These are phyloP conservation scores for Zizania latifolia DNA, from an alignment of 176 grass and related monocot species.

Conservation along the genomic window DNA sequence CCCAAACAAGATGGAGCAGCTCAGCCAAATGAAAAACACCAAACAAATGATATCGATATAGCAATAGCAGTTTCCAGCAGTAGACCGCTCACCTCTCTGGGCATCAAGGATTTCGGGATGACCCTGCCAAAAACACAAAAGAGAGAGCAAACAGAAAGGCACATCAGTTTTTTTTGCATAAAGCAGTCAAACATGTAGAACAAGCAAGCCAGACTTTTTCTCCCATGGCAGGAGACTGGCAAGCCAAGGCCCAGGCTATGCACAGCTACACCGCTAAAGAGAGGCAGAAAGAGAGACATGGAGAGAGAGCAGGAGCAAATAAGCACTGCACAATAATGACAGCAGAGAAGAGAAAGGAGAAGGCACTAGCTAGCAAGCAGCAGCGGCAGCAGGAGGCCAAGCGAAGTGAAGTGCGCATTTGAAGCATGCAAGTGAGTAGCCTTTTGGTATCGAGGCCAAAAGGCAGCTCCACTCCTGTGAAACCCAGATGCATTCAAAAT, in stretches of 20 bases:
- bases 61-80: constrained; percentile 1
- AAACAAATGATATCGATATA: too few relatives aligned
- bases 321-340: constrained; percentile 36
- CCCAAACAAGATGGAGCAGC: constrained; percentile 8
- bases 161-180: constrained; percentile 45
- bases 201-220: constrained; percentile 12
- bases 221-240: constrained; percentile 26
- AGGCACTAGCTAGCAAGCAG: too few relatives aligned
- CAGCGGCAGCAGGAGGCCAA: neutral
- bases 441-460: constrained; percentile 40
- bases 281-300: neutral
- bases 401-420: constrained; percentile 10
- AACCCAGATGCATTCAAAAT: constrained; percentile 39
- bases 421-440: constrained; percentile 23
- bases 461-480: constrained; percentile 40
- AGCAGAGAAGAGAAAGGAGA: neutral
- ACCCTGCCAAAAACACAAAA: constrained; percentile 51
- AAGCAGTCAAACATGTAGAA: constrained; percentile 38
- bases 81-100: constrained; percentile 62
- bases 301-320: constrained; percentile 23
- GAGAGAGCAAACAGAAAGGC: constrained; percentile 33
- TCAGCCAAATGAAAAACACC: neutral
- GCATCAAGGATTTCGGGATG: constrained; percentile 77
- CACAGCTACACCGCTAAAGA: neutral
- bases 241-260: constrained; percentile 4